These are phyloP conservation scores for Metschnikowia colocasiae DNA, from an alignment of 805 yeast species.

Conservation along the genomic window DNA sequence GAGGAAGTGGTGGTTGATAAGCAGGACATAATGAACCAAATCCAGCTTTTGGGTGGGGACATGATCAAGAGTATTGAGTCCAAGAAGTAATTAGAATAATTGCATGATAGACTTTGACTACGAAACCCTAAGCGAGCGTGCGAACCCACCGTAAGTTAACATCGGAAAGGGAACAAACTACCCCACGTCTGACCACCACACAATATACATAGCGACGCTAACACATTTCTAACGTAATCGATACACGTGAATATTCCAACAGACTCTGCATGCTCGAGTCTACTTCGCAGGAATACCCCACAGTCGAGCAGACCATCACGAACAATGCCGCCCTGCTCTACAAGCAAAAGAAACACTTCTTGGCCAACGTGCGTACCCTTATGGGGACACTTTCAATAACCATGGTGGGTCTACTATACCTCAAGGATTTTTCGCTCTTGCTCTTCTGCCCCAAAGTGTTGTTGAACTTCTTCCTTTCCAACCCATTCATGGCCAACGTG, in stretches of 20 bases:
- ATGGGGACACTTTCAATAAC: constrained; percentile 35
- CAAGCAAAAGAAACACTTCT: constrained; percentile 40
- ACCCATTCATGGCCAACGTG: constrained; percentile 25
- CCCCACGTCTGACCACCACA: not conserved
- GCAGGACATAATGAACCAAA: constrained; percentile 70
- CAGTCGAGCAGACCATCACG: constrained; percentile 35
- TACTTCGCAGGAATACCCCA: constrained; percentile 22
- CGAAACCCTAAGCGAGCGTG: not conserved
- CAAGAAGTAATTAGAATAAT: constrained; percentile 20
- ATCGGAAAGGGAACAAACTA: not conserved
- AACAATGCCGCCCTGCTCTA: constrained; percentile 42
- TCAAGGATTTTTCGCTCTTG: constrained; percentile 40
- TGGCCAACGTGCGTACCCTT: constrained; percentile 31
- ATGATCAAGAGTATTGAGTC: constrained; percentile 41
- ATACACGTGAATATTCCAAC: not conserved
- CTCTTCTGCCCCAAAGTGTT: constrained; percentile 25
- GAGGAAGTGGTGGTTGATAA: constrained; percentile 61
- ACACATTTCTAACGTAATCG: no score
- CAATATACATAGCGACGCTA: not conserved
- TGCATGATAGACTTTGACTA: constrained; percentile 2
- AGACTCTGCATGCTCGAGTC: constrained; percentile 1
- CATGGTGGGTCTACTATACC: constrained; percentile 35
- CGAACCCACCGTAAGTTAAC: not conserved
- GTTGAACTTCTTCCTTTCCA: constrained; percentile 27
- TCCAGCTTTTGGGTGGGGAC: constrained; percentile 66